Conservation (phyloP, 1,139 yeast species). For the Hemisphaericaspora xylofermentans region DNA sequence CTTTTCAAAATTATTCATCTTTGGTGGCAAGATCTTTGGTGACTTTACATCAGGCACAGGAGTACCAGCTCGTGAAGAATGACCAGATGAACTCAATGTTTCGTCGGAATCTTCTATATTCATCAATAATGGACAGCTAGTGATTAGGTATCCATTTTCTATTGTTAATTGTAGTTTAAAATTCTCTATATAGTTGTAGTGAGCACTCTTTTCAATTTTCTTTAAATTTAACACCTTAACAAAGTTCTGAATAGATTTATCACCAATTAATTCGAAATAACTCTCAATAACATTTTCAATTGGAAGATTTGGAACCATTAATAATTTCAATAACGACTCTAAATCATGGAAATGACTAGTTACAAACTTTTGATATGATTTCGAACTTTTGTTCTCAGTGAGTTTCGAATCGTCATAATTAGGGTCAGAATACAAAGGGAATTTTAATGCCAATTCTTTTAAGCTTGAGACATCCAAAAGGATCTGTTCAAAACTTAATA, state of each 20-base stretch:
- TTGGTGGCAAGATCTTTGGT: constrained; percentile 27
- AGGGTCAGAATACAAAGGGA: constrained; percentile 49
- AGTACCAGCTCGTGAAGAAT: constrained; percentile 11
- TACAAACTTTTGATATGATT: constrained; percentile 50
- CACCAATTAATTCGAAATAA: constrained; percentile 69
- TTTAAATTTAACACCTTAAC: constrained; percentile 63
- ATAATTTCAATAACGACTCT: constrained; percentile 63
- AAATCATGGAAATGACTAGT: constrained; percentile 50
- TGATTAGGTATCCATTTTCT: constrained; percentile 38
- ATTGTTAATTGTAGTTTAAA: constrained; percentile 59
- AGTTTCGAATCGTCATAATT: constrained; percentile 20
- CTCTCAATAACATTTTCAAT: constrained; percentile 60
- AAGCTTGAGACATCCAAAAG: constrained; percentile 67
- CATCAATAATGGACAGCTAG: constrained; percentile 43
- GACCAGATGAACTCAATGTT: constrained; percentile 13
- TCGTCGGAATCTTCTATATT: constrained; percentile 20
- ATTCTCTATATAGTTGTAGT: constrained; percentile 54
- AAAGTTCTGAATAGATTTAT: constrained; percentile 61
- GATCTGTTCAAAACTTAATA: constrained; percentile 78
- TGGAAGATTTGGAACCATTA: constrained; percentile 64
- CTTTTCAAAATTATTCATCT: constrained; percentile 55
- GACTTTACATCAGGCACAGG: constrained; percentile 25
- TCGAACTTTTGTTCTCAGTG: constrained; percentile 21
- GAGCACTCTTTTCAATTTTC: constrained; percentile 50
- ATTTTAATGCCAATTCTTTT: constrained; percentile 51